These are phyloP conservation scores for Botrytis aclada DNA, from an alignment of 2,329 filamentous ascomycete species.

Conservation along the genomic window DNA sequence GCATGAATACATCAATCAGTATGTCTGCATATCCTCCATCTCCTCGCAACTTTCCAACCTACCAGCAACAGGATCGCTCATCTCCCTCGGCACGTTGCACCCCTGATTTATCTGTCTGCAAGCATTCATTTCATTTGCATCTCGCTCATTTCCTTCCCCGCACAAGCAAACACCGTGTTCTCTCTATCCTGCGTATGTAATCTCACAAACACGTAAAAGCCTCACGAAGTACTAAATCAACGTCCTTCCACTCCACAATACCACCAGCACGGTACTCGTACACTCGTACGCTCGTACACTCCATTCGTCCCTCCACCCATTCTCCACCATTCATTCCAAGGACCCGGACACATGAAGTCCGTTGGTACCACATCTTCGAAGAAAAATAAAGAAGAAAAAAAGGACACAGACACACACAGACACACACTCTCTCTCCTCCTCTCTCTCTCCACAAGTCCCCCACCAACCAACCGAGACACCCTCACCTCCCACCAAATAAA, in stretches of 20 bases:
- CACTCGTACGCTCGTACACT: not conserved
- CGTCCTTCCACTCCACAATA: not conserved
- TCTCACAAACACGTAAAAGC: not conserved
- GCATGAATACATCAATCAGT: not conserved
- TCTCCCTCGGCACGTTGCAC: constrained; percentile 3
- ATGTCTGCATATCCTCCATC: not conserved
- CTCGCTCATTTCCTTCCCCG: not conserved
- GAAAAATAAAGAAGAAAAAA: no score
- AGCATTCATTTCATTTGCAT: no score
- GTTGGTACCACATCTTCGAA: not conserved
- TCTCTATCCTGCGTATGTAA: not conserved
- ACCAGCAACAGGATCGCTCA: not conserved
- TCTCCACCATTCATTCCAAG: not conserved
- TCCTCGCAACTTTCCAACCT: not conserved
- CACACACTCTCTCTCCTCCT: no score
- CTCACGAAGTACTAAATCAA: not conserved
- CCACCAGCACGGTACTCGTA: constrained; percentile 13
- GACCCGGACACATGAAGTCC: not conserved
- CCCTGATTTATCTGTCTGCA: not conserved
- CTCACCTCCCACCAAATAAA: not conserved
- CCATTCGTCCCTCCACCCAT: not conserved
- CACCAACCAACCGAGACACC: not conserved
- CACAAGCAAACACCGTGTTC: not conserved
- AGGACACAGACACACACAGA: no score
- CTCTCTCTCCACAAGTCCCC: not conserved